Evolutionary conservation across 176 grass and related monocot genomes (phyloP).

Genomic region (Carex kokanica): DNA sequence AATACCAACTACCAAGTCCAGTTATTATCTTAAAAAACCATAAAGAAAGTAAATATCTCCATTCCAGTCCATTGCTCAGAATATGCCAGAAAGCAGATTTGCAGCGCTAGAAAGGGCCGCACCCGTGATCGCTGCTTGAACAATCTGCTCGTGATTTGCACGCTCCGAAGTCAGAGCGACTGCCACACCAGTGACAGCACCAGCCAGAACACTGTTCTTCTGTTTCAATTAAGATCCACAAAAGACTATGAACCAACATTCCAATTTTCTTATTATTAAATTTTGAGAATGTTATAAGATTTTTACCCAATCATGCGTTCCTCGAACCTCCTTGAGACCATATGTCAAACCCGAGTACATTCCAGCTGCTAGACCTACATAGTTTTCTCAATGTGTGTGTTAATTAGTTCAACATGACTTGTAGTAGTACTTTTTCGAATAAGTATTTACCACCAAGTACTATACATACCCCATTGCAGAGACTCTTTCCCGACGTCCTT

Average conservation of each 20-base stretch:
- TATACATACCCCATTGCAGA: slow-evolving; percentile 72
- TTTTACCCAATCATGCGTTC: slow-evolving; percentile 70
- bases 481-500: slow-evolving; percentile 70
- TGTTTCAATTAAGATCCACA: not conserved
- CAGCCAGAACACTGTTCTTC: slow-evolving; percentile 79
- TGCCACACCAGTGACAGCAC: slow-evolving; percentile 63
- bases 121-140: slow-evolving; percentile 72
- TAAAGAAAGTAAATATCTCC: not conserved
- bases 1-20: not conserved
- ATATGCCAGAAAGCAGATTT: slow-evolving; percentile 68
- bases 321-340: slow-evolving; percentile 70
- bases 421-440: not conserved
- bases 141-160: slow-evolving; percentile 59
- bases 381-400: not conserved
- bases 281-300: not conserved
- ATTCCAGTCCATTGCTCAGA: slow-evolving; percentile 29
- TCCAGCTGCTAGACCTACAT: slow-evolving; percentile 72
- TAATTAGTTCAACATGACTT: not conserved
- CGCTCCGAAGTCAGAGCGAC: slow-evolving; percentile 56
- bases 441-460: not conserved
- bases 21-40: not conserved
- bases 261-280: slow-evolving; percentile 32
- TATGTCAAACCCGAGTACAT: slow-evolving; percentile 86
- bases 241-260: not conserved
- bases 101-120: slow-evolving; percentile 71